Conservation (phyloP, 768 basidiomycete species). For the Russula lepida region DNA sequence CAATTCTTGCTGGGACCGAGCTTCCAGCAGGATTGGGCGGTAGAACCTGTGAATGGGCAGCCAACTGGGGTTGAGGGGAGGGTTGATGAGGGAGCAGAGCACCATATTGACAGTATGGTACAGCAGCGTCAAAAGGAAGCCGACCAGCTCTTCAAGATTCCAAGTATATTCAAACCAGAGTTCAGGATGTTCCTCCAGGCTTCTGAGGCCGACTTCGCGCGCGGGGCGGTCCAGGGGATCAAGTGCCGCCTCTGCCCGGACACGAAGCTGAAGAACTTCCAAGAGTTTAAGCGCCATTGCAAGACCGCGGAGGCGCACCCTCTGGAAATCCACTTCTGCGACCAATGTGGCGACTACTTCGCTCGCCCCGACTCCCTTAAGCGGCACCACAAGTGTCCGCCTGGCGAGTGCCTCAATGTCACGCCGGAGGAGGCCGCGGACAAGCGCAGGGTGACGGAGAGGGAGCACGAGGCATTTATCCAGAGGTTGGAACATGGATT, state of each 20-base stretch:
- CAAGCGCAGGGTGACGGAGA: not conserved
- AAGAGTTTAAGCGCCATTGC: not conserved
- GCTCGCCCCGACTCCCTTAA: not conserved
- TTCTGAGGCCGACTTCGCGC: not conserved
- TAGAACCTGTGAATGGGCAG: not conserved
- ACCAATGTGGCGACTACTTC: not conserved
- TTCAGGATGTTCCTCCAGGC: not conserved
- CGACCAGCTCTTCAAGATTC: not conserved
- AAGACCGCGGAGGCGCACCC: not conserved
- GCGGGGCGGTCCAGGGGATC: not conserved
- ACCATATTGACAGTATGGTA: not conserved
- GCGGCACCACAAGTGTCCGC: not conserved
- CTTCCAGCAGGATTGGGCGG: not conserved
- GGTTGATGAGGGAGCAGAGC: not conserved
- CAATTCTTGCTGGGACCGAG: not conserved
- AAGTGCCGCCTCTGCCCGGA: not conserved
- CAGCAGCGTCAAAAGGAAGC: not conserved
- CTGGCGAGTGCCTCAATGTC: not conserved
- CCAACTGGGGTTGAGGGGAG: not conserved
- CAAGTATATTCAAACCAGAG: not conserved
- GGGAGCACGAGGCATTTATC: not conserved
- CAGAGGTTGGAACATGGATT: not conserved
- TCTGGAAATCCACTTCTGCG: not conserved
- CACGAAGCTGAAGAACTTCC: not conserved
- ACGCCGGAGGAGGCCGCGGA: not conserved